Evolutionary conservation across 176 grass and related monocot species (phyloP).

Genomic region (Eleusine indica): DNA sequence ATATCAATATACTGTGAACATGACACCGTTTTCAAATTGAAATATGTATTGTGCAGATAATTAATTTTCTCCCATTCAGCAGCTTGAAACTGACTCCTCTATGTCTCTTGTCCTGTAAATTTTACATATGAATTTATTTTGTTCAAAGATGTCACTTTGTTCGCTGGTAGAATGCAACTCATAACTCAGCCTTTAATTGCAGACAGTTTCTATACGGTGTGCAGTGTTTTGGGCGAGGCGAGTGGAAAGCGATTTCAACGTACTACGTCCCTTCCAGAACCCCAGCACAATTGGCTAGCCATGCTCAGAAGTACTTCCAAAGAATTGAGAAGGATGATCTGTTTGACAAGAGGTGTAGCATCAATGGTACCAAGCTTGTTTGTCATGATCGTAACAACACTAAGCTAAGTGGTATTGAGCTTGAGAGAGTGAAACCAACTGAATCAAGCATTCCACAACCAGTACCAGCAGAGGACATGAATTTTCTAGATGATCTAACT

Average conservation of each 20-base stretch:
- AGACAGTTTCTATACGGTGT: slow-evolving; percentile 53
- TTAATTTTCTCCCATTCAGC: background rate
- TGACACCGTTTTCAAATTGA: background rate
- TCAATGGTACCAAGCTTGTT: slow-evolving; percentile 38
- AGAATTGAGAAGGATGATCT: slow-evolving; percentile 2
- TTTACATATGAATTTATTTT: background rate
- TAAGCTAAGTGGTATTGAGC: background rate
- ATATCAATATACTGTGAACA: background rate
- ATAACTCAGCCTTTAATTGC: slow-evolving; percentile 11
- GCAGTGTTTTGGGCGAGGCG: slow-evolving; percentile 38
- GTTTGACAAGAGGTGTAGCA: slow-evolving; percentile 23
- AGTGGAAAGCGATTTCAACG: slow-evolving; percentile 41
- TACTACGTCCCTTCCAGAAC: slow-evolving; percentile 47
- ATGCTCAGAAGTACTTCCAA: slow-evolving; percentile 57
- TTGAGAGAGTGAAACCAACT: background rate
- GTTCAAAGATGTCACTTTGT: background rate
- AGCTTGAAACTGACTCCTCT: too few species aligned
- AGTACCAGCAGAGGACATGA: background rate
- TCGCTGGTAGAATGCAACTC: background rate
- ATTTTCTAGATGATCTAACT: background rate
- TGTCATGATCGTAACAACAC: background rate
- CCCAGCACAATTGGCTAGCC: slow-evolving; percentile 49
- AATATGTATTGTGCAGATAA: background rate
- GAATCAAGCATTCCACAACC: background rate
- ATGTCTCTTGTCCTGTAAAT: background rate